These are phyloP conservation scores for Leccinum variicolor DNA, from an alignment of 768 basidiomycete species.

Conservation along the genomic window DNA sequence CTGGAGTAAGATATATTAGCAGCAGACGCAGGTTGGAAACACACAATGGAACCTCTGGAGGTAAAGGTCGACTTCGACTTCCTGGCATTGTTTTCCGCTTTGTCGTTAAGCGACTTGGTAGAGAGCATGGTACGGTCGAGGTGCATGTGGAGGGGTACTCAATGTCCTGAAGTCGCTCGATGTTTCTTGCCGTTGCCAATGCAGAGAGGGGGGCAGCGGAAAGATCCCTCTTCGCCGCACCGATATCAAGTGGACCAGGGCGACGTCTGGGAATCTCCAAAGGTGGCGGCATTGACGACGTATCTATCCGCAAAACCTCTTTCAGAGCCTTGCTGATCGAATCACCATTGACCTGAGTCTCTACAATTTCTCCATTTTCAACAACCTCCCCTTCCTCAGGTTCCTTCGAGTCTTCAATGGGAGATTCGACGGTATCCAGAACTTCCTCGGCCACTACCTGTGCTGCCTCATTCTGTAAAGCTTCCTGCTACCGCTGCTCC, in stretches of 20 bases:
- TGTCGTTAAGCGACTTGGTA: too few species aligned
- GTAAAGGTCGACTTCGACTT: too few species aligned
- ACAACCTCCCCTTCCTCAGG: slow-evolving; percentile 37
- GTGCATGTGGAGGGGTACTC: slow-evolving; percentile 60
- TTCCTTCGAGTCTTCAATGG: slow-evolving; percentile 45
- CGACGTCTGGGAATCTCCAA: slow-evolving; percentile 44
- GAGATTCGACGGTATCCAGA: slow-evolving; percentile 32
- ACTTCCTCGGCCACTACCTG: slow-evolving; percentile 37
- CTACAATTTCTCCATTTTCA: slow-evolving; percentile 31
- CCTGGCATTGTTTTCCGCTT: too few species aligned
- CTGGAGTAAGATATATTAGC: too few species aligned
- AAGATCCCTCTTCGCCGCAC: slow-evolving; percentile 42
- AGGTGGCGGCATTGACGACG: slow-evolving; percentile 41
- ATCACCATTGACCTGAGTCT: slow-evolving; percentile 31
- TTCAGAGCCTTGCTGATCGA: slow-evolving; percentile 41
- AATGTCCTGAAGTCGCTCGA: slow-evolving; percentile 76
- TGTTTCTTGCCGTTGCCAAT: slow-evolving; percentile 78
- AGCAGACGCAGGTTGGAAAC: too few species aligned
- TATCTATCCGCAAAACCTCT: slow-evolving; percentile 65
- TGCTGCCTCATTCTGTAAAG: slow-evolving; percentile 16
- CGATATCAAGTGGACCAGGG: slow-evolving; percentile 73
- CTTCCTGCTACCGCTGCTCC: slow-evolving; percentile 29
- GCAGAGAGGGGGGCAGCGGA: slow-evolving; percentile 45
- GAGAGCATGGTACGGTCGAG: too few species aligned
- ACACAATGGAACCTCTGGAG: too few species aligned